Conservation (phyloP, 805 yeast genomes). For the Candida vaughaniae region DNA sequence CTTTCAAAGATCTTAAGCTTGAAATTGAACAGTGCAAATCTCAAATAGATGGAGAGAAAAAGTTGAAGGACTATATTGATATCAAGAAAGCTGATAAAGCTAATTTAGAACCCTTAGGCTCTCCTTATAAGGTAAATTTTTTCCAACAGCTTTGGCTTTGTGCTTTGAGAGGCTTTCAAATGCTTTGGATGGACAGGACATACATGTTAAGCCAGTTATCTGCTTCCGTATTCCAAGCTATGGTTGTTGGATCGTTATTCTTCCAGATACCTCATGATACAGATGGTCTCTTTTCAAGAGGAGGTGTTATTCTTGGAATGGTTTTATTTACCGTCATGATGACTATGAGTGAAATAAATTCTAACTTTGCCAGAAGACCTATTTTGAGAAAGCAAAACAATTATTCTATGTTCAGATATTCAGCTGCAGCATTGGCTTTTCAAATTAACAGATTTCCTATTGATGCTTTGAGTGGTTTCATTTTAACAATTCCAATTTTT, state of each 20-base stretch:
- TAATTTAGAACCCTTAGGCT: constrained; percentile 31
- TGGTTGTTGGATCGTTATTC: constrained; percentile 60
- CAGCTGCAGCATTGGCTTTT: constrained; percentile 68
- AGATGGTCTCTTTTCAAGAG: constrained; percentile 58
- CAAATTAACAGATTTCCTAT: constrained; percentile 63
- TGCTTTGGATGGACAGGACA: constrained; percentile 56
- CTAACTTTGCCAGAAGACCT: constrained; percentile 59
- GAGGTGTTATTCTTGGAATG: constrained; percentile 62
- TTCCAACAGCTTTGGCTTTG: constrained; percentile 52
- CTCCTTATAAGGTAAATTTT: constrained; percentile 45
- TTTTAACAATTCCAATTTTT: constrained; percentile 32
- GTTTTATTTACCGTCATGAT: constrained; percentile 60
- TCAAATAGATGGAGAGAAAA: constrained; percentile 16
- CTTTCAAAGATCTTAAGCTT: constrained; percentile 38
- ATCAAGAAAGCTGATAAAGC: constrained; percentile 37
- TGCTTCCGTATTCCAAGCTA: constrained; percentile 56
- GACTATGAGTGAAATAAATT: constrained; percentile 58
- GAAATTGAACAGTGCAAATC: constrained; percentile 44
- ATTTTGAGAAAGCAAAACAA: constrained; percentile 69
- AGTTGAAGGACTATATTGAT: constrained; percentile 20
- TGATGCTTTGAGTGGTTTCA: constrained; percentile 39
- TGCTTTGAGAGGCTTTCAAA: constrained; percentile 52
- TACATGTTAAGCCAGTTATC: constrained; percentile 50
- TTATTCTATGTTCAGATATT: constrained; percentile 70
- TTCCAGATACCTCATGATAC: constrained; percentile 51